phyloP scores from a whole-genome alignment of 1,139 yeast genomes.

The Saccharomyces pastorianus region DNA sequence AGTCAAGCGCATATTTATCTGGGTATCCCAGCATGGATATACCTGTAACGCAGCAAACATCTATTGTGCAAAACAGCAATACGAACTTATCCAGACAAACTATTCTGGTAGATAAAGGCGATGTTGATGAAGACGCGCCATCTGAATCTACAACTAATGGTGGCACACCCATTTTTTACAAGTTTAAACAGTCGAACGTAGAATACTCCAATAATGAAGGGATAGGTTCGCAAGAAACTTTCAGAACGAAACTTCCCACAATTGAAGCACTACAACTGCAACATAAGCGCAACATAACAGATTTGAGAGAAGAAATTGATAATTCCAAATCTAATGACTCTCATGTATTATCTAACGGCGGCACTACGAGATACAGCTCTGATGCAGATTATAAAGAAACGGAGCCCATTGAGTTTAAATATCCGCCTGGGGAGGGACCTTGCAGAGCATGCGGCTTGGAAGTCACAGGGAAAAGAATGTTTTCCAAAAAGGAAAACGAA shows the following conservation, averaged over 20 bases:
- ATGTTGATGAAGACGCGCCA: not conserved
- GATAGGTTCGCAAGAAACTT: not conserved
- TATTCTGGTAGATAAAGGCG: conserved; percentile 2
- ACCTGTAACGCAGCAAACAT: not conserved
- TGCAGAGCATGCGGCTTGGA: conserved; percentile 52
- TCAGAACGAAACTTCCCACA: not conserved
- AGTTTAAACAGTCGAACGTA: conserved; percentile 7
- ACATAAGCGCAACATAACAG: not conserved
- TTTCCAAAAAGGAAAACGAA: conserved; percentile 66
- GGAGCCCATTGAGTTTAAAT: conserved; percentile 7
- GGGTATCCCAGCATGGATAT: conserved; percentile 10
- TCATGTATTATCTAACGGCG: not conserved
- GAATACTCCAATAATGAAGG: not conserved
- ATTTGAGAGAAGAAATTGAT: not conserved
- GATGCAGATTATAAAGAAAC: not conserved
- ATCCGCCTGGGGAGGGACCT: conserved; percentile 63
- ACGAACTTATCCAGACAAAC: not conserved
- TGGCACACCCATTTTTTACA: conserved; percentile 17
- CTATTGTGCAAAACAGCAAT: not conserved
- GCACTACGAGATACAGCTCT: not conserved
- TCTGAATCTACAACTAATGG: conserved; percentile 1
- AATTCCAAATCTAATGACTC: not conserved
- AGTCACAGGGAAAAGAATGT: conserved; percentile 46
- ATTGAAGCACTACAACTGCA: not conserved
- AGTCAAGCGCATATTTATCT: conserved; percentile 26